A percentile compares a stretch with the other conserved stretches of the same genome.
Evolutionary conservation across 441 rosid genomes (phyloP).

Genomic region (Croton setiger): DNA sequence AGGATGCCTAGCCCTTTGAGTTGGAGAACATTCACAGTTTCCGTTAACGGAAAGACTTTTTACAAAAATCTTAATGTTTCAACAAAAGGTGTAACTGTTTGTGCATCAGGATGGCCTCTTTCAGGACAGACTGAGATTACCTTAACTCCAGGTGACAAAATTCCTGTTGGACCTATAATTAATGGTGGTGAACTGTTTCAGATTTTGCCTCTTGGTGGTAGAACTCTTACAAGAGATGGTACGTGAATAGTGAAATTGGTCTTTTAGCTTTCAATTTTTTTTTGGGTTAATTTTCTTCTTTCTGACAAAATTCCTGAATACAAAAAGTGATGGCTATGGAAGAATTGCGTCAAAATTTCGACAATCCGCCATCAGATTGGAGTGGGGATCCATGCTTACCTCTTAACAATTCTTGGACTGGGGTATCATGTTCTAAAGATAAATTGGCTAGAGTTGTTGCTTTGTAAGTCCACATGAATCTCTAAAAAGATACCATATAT

Average conservation of each 20-base stretch:
- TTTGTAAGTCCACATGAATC: constrained; percentile 47
- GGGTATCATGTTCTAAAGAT: constrained; percentile 62
- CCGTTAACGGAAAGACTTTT: constrained; percentile 59
- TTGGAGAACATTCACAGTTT: constrained; percentile 74
- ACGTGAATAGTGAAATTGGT: constrained; percentile 11
- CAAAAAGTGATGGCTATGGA: constrained; percentile 70
- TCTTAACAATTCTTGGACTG: constrained; percentile 78
- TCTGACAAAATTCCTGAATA: too few relatives aligned
- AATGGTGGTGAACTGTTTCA: constrained; percentile 84
- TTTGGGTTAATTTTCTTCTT: too few relatives aligned
- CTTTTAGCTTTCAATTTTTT: too few relatives aligned
- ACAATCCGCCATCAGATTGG: constrained; percentile 82
- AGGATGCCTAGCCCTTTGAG: constrained; percentile 47
- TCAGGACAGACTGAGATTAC: constrained; percentile 60
- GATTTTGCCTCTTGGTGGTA: constrained; percentile 60
- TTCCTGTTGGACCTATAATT: constrained; percentile 57
- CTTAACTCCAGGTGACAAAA: constrained; percentile 42
- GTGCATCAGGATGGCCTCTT: constrained; percentile 66
- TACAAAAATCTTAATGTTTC: constrained; percentile 58
- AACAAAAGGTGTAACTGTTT: constrained; percentile 57
- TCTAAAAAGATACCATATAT: too few relatives aligned
- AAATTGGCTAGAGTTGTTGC: constrained; percentile 45
- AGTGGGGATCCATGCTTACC: constrained; percentile 92
- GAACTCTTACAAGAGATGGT: constrained; percentile 73
- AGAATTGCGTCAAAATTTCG: constrained; percentile 49